phyloP scores from a whole-genome alignment of 164 flowering plant species.

The Protea cynaroides region DNA sequence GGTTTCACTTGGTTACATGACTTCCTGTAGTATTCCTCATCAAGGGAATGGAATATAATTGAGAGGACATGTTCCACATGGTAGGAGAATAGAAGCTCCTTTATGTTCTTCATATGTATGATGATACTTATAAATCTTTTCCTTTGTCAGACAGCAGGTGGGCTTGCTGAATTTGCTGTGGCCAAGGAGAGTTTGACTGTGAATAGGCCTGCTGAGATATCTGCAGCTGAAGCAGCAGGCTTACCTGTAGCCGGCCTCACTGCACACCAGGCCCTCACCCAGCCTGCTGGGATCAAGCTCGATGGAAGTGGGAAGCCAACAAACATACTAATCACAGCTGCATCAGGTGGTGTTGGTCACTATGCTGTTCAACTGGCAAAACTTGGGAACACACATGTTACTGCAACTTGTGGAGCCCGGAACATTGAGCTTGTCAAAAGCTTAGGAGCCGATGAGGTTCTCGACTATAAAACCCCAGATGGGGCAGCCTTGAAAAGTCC shows the following conservation, averaged over 20 bases:
- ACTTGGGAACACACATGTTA: constrained; percentile 7
- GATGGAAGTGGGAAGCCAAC: neutral
- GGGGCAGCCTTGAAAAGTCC: constrained; percentile 29
- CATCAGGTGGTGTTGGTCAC: constrained; percentile 9
- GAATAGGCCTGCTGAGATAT: constrained; percentile 1
- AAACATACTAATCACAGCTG: constrained; percentile 4
- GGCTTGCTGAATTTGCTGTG: constrained; percentile 12
- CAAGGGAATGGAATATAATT: too few species aligned
- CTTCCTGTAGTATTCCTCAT: too few species aligned
- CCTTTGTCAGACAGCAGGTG: constrained; percentile 8
- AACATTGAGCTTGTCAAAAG: constrained; percentile 26
- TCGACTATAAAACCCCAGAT: constrained; percentile 30
- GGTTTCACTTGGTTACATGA: too few species aligned
- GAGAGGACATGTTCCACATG: too few species aligned
- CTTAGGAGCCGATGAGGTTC: constrained; percentile 33
- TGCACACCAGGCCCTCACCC: neutral
- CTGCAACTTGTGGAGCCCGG: constrained; percentile 33
- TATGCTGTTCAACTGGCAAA: constrained; percentile 7
- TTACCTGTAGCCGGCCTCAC: constrained; percentile 4
- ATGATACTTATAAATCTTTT: neutral
- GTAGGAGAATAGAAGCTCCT: too few species aligned
- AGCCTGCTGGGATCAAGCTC: constrained; percentile 7
- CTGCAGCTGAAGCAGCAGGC: constrained; percentile 9
- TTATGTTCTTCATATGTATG: neutral
- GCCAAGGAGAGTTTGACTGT: neutral